Evolutionary conservation across 345 rosid genomes (phyloP), one percentile per base, ranked within the genome.

Genomic region (Geranium brycei): DNA sequence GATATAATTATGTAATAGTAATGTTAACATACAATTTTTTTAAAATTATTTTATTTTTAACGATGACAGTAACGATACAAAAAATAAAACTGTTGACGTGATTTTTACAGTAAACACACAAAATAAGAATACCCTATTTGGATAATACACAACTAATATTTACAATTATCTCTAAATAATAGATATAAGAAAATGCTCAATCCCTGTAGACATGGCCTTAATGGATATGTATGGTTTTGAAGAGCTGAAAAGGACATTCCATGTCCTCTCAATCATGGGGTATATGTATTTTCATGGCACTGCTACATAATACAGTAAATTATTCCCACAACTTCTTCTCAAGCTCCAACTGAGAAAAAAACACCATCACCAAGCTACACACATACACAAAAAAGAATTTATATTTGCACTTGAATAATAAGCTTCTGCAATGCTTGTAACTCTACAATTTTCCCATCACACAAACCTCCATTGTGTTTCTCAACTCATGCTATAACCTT

Each of bases 371-470:
- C 11, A 3, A 11, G 14, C 53, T 47, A 47, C 53, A 47, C 11
- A 47, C 53, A 47, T 13, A 47, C 11, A 47, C 53, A 13, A 35
- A 68, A 70, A 73, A 63, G 71, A 74, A 68, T 78, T 73, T 64
- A 60, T 62, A 67, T 66, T 68, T 72, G 57, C 4, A 68, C 75
- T 82, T 77, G 77, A 74, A 65, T 76, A 76, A 35, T 35, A 35
- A 69, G 70, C 75, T 76, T 76, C 72, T 57, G 66, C 72, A 62
- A 68, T 75, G 69, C 73, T 78, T 78, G 68, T 68, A 75, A 70
- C 85, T 79, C 80, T 75, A 83, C 86, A 85, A 76, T 81, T 57
- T 82, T 71, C 76, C 67, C 68, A 75, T 63, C 19, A 60, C 68
- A 66, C 74, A 72, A 78, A 72, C 71, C 65, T 67, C 67, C 74